phyloP scores from a whole-genome alignment of 306 rosid species.

The Castanea crenata region DNA sequence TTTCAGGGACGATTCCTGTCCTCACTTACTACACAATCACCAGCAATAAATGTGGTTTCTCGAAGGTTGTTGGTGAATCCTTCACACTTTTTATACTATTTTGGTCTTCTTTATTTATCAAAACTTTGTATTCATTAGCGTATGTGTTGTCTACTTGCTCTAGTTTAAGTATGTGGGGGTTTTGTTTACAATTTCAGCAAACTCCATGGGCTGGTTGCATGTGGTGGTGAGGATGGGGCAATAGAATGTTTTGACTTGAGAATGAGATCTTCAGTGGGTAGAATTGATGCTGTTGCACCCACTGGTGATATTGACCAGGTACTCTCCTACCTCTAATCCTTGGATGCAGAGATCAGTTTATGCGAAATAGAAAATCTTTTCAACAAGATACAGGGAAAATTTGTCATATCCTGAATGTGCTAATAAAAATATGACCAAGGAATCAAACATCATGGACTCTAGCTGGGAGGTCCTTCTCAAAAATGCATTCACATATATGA shows the following conservation, averaged over 20 bases:
- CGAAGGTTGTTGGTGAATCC: constrained; percentile 57
- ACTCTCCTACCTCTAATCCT: constrained; percentile 19
- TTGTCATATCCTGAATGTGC: constrained; percentile 3
- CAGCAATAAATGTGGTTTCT: constrained; percentile 84
- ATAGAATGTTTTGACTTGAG: constrained; percentile 93
- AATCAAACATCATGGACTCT: not conserved
- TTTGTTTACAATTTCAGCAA: constrained; percentile 58
- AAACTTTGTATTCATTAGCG: not conserved
- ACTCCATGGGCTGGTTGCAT: constrained; percentile 85
- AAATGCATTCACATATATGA: not conserved
- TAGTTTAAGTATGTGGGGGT: constrained; percentile 20
- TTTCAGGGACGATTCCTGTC: constrained; percentile 87
- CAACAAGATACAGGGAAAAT: not conserved
- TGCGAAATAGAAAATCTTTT: not conserved
- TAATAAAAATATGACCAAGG: constrained; percentile 2
- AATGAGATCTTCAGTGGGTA: constrained; percentile 76
- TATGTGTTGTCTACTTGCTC: not conserved
- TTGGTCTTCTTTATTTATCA: constrained; percentile 22
- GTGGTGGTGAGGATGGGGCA: constrained; percentile 97
- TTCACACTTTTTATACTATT: constrained; percentile 19
- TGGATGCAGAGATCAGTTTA: not conserved
- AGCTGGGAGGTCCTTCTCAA: not conserved
- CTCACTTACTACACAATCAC: constrained; percentile 75
- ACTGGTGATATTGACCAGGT: constrained; percentile 77
- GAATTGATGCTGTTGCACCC: constrained; percentile 80